Base-by-base conservation (phyloP, 2,329 filamentous ascomycete genomes). In the Trichoderma atroviride region DNA sequence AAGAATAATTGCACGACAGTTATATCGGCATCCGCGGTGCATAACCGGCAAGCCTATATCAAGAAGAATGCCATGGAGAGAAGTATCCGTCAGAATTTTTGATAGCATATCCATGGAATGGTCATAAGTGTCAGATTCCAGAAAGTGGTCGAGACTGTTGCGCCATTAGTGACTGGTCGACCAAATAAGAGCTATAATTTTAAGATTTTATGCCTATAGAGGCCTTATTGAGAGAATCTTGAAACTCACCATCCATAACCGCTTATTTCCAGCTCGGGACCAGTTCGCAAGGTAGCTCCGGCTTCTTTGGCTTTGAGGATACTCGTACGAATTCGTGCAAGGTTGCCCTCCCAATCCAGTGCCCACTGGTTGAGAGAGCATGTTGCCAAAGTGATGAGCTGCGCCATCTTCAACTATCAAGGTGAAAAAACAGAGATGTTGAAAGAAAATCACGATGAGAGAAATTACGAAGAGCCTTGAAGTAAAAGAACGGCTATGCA, bases 241-340 rank as follows among this genome's bases (percentile, higher is more conserved):
- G 22, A 22, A 50, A 58, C 55, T 37, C 50, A 70, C 79, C 77
- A 72, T 65, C 79, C 77, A 72, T 82, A 78, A 27, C 74, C 75
- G 4, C 70, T 72, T 10, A 78, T 82, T 75, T 86, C 84, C 22
- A 85, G 79, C 87, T 83, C 87, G 2, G 85, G 87, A 4, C 87
- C 87, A 2, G 86, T 84, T 63, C 89, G 83, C n/a, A 92, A 78
- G 11, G 83, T 86, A n/a, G 89, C 89, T 31, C 88, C 87, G 3
- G 83, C 82, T 58, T 80, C 81, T 77, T 91, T 92, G 22, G 90
- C 88, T 31, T 79, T 73, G 43, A 79, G 81, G 73, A 92, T 89
- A 68, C 86, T 88, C 76, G 90, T 83, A 22, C 89, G 83, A 72
- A 92, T 91, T 22, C 90, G 83, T 60, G 85, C 82, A 2, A 83